Conservation (phyloP, 805 yeast species). For the Metahyphopichia silvanorum region DNA sequence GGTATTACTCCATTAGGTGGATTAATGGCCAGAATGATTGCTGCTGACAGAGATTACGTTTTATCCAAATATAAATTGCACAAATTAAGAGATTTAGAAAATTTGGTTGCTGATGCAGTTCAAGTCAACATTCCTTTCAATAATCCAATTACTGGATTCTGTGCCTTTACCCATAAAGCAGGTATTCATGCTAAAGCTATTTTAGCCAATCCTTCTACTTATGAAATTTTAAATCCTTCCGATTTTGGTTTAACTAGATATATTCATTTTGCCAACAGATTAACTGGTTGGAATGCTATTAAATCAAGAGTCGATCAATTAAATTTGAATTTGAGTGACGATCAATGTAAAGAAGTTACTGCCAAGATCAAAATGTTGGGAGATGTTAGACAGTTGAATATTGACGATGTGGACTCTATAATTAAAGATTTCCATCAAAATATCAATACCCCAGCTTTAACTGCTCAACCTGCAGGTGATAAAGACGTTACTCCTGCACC, state of each 20-base stretch:
- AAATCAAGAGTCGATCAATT: conserved; percentile 97
- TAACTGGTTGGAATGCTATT: conserved; percentile 99
- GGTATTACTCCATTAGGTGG: conserved; percentile 98
- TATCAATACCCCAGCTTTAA: conserved; percentile 33
- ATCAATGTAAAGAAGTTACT: conserved; percentile 93
- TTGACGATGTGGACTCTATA: conserved; percentile 96
- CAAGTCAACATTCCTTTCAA: conserved; percentile 97
- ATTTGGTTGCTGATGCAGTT: conserved; percentile 94
- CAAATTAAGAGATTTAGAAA: conserved; percentile 93
- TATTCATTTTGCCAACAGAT: conserved; percentile 95
- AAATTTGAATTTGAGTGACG: conserved; percentile 84
- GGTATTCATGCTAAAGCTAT: conserved; percentile 99
- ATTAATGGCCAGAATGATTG: conserved; percentile 98
- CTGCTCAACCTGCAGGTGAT: conserved; percentile 17
- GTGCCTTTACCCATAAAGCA: conserved; percentile 99
- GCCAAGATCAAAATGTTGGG: conserved; percentile 90
- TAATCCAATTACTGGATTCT: conserved; percentile 98
- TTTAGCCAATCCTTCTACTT: conserved; percentile 97
- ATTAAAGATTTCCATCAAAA: conserved; percentile 91
- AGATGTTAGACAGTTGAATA: conserved; percentile 89
- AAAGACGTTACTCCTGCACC: conserved; percentile 13
- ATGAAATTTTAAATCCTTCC: conserved; percentile 90
- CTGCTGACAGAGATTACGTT: conserved; percentile 96
- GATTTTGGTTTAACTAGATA: conserved; percentile 96
- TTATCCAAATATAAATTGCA: conserved; percentile 91